Percentiles rank a stretch among this genome's conserved stretches.
phyloP scores from a whole-genome alignment of 768 basidiomycete genomes.

The Exidia glandulosa region DNA sequence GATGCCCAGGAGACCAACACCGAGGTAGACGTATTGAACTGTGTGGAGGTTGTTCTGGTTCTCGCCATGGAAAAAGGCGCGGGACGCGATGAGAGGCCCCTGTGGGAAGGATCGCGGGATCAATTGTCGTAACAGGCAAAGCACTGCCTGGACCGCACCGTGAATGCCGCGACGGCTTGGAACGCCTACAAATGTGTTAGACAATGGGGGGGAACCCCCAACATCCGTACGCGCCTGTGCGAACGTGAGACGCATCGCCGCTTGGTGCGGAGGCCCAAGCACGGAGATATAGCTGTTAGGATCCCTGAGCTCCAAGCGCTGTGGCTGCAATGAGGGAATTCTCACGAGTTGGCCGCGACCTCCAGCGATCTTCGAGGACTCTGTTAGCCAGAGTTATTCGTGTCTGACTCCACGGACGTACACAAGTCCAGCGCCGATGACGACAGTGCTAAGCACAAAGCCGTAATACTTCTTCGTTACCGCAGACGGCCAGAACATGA shows the following conservation, averaged over 20 bases:
- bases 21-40: conserved; percentile 20
- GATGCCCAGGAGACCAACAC: conserved; percentile 20
- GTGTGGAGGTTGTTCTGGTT: conserved; percentile 19
- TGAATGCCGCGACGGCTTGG: conserved; percentile 28
- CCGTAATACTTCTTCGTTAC: conserved; percentile 24
- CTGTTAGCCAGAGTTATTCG: background rate
- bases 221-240: conserved; percentile 17
- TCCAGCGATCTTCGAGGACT: background rate
- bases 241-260: conserved; percentile 26
- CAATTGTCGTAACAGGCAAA: background rate
- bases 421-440: conserved; percentile 21
- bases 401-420: background rate
- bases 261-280: conserved; percentile 18
- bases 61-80: conserved; percentile 23
- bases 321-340: background rate
- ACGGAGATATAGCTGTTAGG: conserved; percentile 15
- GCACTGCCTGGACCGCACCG: conserved; percentile 1
- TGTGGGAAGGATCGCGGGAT: background rate
- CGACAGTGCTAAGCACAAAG: conserved; percentile 22
- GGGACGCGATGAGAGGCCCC: conserved; percentile 25
- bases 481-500: conserved; percentile 26
- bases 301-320: background rate
- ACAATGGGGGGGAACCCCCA: background rate
- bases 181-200: conserved; percentile 4
- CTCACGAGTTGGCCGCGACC: conserved; percentile 20